A percentile compares a stretch with the other conserved stretches of the same genome.
Conservation (phyloP, 805 yeast genomes). For the Zygoascus biomembranicola region DNA sequence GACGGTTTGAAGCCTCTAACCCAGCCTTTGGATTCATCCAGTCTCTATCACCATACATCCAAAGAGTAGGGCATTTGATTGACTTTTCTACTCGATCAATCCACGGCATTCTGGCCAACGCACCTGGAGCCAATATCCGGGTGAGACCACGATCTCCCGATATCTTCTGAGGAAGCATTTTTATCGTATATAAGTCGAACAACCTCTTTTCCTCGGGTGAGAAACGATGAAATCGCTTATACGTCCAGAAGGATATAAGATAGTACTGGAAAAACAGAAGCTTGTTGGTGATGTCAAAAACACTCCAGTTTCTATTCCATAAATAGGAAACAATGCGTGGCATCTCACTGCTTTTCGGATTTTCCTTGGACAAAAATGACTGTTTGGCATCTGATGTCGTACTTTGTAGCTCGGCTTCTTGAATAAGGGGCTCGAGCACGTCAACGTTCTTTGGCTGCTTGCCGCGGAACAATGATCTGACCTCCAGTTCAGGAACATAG, state of each 20-base stretch:
- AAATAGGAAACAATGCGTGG: slow-evolving; percentile 67
- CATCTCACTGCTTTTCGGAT: slow-evolving; percentile 24
- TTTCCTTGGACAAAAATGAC: background rate
- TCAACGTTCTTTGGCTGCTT: background rate
- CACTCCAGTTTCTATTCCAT: slow-evolving; percentile 84
- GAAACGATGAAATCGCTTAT: slow-evolving; percentile 50
- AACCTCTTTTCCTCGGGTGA: slow-evolving; percentile 35
- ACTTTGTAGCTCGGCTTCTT: slow-evolving; percentile 1
- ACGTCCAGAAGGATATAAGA: slow-evolving; percentile 84
- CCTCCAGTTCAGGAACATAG: slow-evolving; percentile 10
- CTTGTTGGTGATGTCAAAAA: slow-evolving; percentile 67
- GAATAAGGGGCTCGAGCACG: background rate
- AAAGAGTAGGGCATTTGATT: slow-evolving; percentile 52
- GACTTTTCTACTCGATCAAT: slow-evolving; percentile 39
- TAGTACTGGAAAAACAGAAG: slow-evolving; percentile 74
- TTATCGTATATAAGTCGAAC: slow-evolving; percentile 72
- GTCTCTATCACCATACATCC: slow-evolving; percentile 79
- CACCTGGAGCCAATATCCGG: slow-evolving; percentile 81
- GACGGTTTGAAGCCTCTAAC: slow-evolving; percentile 24
- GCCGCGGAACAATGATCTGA: slow-evolving; percentile 4
- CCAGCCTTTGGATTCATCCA: slow-evolving; percentile 51
- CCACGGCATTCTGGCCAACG: slow-evolving; percentile 73
- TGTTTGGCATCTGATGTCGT: background rate
- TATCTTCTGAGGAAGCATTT: slow-evolving; percentile 73
- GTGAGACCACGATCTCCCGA: slow-evolving; percentile 89